phyloP scores from a whole-genome alignment of 192 early-diverging fungal genomes.

The Rhizoclosmatium globosum region DNA sequence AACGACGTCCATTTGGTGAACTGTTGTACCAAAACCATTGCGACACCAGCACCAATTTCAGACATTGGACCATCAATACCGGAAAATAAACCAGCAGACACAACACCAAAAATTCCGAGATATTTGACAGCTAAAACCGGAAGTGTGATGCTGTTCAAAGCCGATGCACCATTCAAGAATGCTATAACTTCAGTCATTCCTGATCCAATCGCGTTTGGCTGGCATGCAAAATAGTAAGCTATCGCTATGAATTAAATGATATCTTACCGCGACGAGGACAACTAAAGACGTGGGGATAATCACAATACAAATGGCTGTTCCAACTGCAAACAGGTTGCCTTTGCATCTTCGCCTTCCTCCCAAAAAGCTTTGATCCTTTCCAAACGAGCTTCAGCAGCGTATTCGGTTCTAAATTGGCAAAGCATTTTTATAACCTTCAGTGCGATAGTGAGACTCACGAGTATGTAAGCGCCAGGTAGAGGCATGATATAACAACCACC shows the following conservation, averaged over 20 bases:
- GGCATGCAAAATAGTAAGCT: background rate
- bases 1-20: slow-evolving; percentile 8
- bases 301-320: slow-evolving; percentile 35
- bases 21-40: slow-evolving; percentile 25
- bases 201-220: slow-evolving; percentile 43
- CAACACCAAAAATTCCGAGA: slow-evolving; percentile 38
- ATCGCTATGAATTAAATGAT: background rate
- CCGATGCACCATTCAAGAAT: slow-evolving; percentile 43
- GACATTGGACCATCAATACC: slow-evolving; percentile 52
- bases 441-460: background rate
- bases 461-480: slow-evolving; percentile 40
- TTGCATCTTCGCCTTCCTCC: slow-evolving; percentile 2
- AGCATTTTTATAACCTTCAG: too few relatives aligned
- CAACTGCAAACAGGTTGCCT: slow-evolving; percentile 42
- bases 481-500: slow-evolving; percentile 23
- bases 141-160: slow-evolving; percentile 35
- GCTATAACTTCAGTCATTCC: slow-evolving; percentile 53
- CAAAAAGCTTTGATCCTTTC: slow-evolving; percentile 32
- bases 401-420: slow-evolving; percentile 28
- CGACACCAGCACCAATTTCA: slow-evolving; percentile 44
- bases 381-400: slow-evolving; percentile 36
- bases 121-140: slow-evolving; percentile 23
- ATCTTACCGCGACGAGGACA: slow-evolving; percentile 29
- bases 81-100: slow-evolving; percentile 38
- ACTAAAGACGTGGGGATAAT: slow-evolving; percentile 39